Base-by-base conservation (phyloP, 2,329 filamentous ascomycete genomes). In the Scedosporium aurantiacum region DNA sequence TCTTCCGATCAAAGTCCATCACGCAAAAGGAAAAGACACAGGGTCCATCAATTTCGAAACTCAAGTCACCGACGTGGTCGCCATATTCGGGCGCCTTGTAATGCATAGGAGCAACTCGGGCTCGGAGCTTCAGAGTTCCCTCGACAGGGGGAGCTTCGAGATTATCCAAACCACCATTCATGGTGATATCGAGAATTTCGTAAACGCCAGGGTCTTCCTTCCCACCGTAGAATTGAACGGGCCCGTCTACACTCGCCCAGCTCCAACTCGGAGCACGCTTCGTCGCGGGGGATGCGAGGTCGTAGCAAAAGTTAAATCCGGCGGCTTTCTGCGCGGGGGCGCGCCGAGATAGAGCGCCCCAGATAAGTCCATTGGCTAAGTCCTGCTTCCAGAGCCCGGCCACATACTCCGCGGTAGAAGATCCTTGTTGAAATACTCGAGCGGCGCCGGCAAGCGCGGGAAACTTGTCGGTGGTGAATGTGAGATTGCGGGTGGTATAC, bases 381-480 rank as follows among this genome's bases (percentile, higher is more conserved):
- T 55, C 52, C 14, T 55, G 52, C 23, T 55, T 27, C 71, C 71
- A 73, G 21, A 73, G 45, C 1, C 71, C 69, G 0, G 71, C 71
- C 1, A 66, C 61, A 57, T 72, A 73, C 7, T 66, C 57, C 14
- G 67, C 67, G 0, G 60, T 60, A 10, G 21, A 21, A 4, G 64
- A 66, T 2, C 61, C 65, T 40, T 63, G 61, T 32, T 66, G 65
- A 40, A 71, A 55, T 3, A 64, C 61, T 4, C 63, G 65, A 0
- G 70, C 71, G 23, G 71, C 62, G 0, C 68, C 70, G 2, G 69
- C 70, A 43, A 72, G 67, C 1, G 68, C 70, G 0, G 70, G 68
- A 4, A 73, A 64, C 21, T 67, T 67, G 50, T 73, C 71, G 0
- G 59, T 28, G 3, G 57, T 32, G 0, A 67, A 61, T 0, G 67